These are phyloP conservation scores for Pelagophyceae sp. DNA, from an alignment of 352 stramenopile species.

Conservation along the genomic window DNA sequence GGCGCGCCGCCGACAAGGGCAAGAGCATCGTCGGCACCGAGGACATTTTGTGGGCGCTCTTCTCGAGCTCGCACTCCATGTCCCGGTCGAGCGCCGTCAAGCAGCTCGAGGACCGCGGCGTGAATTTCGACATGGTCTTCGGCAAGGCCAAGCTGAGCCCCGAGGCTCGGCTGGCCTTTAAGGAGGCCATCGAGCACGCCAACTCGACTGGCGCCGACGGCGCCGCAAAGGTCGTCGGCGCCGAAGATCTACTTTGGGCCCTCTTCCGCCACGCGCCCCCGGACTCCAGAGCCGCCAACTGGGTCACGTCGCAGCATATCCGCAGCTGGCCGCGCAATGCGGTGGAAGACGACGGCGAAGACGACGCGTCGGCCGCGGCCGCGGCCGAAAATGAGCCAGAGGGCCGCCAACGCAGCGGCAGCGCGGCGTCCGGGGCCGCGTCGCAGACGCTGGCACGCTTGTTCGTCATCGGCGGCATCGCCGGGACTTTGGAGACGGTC, in stretches of 20 bases:
- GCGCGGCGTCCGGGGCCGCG: background rate
- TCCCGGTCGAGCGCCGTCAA: slow-evolving; percentile 17
- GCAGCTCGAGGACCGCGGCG: slow-evolving; percentile 21
- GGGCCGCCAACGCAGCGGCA: background rate
- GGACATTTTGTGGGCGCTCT: slow-evolving; percentile 22
- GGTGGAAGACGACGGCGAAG: background rate
- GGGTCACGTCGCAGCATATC: slow-evolving; percentile 23
- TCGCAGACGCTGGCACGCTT: background rate
- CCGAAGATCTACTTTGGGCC: slow-evolving; percentile 24
- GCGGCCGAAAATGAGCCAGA: background rate
- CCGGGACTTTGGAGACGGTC: slow-evolving; percentile 21
- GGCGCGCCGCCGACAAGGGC: slow-evolving; percentile 1
- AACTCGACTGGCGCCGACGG: no score
- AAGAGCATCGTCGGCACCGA: slow-evolving; percentile 24
- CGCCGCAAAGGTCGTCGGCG: slow-evolving; percentile 19
- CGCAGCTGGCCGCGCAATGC: background rate
- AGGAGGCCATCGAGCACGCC: slow-evolving; percentile 22
- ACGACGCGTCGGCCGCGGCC: no score
- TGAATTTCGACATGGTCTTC: slow-evolving; percentile 24
- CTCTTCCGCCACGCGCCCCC: slow-evolving; percentile 22
- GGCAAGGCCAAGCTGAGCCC: slow-evolving; percentile 15
- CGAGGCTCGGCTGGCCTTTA: slow-evolving; percentile 19
- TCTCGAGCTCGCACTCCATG: background rate
- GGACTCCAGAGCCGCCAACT: slow-evolving; percentile 22
- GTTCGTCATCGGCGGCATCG: slow-evolving; percentile 20